Base-by-base conservation (phyloP, 768 basidiomycete genomes). In the Hebeloma cylindrosporum region DNA sequence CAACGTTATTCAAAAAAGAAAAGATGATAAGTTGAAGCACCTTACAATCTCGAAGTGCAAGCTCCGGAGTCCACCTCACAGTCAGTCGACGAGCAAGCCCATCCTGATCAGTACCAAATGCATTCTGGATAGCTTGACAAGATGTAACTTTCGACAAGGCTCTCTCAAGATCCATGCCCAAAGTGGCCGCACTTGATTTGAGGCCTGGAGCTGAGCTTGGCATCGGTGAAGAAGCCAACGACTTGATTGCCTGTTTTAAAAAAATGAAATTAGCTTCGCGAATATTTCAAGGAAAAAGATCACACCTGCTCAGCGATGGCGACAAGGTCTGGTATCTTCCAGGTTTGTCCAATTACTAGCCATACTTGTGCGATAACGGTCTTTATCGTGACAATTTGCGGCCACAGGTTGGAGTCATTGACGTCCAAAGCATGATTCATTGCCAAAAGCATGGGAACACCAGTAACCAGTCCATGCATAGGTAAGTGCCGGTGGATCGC, bases 361-460 rank as follows among this genome's bases (percentile, higher is more conserved):
- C 89, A 94, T 8, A 82, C 69, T 26, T 71, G 76, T 8, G 77
- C 70, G 9, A 92, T 55, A 25, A 89, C 58, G 57, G 84, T 83
- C 49, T 75, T 80, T 29, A 93, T 73, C 3, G 74, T 76, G 44
- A 63, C 68, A 18, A 71, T 67, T 47, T 80, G 79, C 50, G 69
- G 69, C 16, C 65, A 20, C 59, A 63, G 61, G 33, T 58, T 41
- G 47, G 78, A 71, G 23, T 67, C 63, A n/a, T 71, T 69, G 20
- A 70, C 54, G 25, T 70, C 70, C 3, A 77, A 67, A 7, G 78
- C 78, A 5, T 56, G 62, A 43, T 88, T 79, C 38, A 95, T 62
- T 1, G 88, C 82, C n/a, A 90, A 60, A 20, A 96, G 64, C 89
- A 96, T 93, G 4, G 93, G 93, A 25, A 90, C 66, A 16, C 91